These are phyloP conservation scores for Macrocystidia cucumis DNA, from an alignment of 1,284 basidiomycete genomes.

Conservation along the genomic window DNA sequence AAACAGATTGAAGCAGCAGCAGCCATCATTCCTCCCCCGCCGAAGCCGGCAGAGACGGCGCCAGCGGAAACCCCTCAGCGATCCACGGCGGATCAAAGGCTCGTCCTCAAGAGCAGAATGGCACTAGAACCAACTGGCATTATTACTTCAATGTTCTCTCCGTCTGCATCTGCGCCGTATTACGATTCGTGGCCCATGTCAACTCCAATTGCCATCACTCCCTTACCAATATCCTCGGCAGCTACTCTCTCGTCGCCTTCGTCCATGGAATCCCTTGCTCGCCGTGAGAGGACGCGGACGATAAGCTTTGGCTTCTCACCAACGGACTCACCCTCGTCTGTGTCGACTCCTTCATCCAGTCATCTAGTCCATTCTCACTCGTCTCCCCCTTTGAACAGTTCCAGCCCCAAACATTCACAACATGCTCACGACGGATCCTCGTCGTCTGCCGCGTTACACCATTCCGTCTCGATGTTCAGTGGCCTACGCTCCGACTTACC, in stretches of 20 bases:
- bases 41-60: constrained; percentile 8
- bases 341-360: constrained; percentile 12
- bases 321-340: constrained; percentile 14
- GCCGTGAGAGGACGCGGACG: constrained; percentile 13
- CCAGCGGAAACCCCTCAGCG: constrained; percentile 8
- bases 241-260: constrained; percentile 18
- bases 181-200: background rate
- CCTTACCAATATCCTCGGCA: constrained; percentile 5
- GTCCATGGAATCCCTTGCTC: constrained; percentile 19
- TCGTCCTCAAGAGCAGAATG: constrained; percentile 12
- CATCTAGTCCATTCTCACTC: constrained; percentile 12
- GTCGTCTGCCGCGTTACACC: constrained; percentile 11
- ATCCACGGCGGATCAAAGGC: constrained; percentile 13
- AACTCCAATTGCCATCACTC: background rate
- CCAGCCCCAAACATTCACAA: constrained; percentile 3
- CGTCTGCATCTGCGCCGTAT: constrained; percentile 8
- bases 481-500: constrained; percentile 9
- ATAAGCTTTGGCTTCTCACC: constrained; percentile 15
- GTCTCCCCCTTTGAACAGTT: constrained; percentile 9
- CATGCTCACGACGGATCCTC: constrained; percentile 5
- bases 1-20: constrained; percentile 6
- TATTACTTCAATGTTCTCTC: constrained; percentile 12
- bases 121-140: constrained; percentile 18
- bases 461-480: constrained; percentile 14
- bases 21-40: constrained; percentile 5